phyloP scores from a whole-genome alignment of 2,329 filamentous ascomycete species.

The Colletotrichum viniferum region DNA sequence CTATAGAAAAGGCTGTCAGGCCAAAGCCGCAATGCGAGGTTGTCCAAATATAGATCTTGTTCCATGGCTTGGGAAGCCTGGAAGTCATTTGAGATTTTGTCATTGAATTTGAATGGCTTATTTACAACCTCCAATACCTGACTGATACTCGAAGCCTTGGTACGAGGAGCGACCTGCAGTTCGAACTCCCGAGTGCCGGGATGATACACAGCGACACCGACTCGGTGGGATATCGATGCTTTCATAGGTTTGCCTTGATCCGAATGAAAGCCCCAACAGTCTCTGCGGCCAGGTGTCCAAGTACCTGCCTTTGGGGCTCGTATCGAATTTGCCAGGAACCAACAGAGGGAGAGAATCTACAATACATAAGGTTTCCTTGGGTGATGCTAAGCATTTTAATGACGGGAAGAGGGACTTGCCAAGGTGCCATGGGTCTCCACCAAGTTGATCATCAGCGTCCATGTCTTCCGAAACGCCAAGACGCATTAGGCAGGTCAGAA shows the following conservation, averaged over 20 bases:
- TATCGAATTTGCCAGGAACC: neutral
- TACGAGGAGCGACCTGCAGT: too few relatives aligned
- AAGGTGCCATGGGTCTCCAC: neutral
- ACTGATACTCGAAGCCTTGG: too few relatives aligned
- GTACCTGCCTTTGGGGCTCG: neutral
- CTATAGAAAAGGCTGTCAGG: neutral
- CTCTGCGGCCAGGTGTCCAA: neutral
- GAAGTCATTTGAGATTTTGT: neutral
- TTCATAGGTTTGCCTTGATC: neutral
- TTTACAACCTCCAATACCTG: neutral
- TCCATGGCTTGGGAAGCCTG: rapidly evolving
- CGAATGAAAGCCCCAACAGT: neutral
- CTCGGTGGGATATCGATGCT: neutral
- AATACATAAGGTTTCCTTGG: neutral
- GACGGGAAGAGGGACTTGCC: neutral
- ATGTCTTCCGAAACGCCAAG: neutral
- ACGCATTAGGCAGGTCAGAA: neutral
- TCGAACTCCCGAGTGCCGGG: too few relatives aligned
- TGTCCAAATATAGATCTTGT: neutral
- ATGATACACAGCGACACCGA: too few relatives aligned
- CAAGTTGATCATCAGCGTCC: neutral
- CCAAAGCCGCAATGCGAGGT: neutral
- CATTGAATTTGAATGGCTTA: neutral
- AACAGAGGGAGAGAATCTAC: neutral
- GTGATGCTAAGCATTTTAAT: neutral